Evolutionary conservation across 495 filamentous ascomycete species (phyloP), one percentile per base, ranked within the genome.

Genomic region (Oidiodendron maius): DNA sequence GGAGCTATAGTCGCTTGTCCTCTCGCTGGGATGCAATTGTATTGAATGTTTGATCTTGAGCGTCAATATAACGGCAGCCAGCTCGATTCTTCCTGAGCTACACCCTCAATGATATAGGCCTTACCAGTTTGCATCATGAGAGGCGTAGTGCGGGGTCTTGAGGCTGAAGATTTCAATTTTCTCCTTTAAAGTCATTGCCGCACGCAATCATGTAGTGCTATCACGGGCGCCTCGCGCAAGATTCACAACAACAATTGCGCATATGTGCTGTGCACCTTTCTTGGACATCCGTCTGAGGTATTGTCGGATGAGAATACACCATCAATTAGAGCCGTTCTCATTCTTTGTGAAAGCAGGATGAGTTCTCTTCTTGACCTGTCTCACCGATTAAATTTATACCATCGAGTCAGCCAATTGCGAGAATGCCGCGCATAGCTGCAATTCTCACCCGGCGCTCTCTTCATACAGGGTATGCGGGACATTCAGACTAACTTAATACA

Each of bases 401-500:
- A 78, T 86, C 86, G 86, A 90, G 87, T 90, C 53, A 61, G 54
- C 75, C 74, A 75, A 80, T 77, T 83, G 80, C 75, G 84, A 89
- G 86, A 91, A 95, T 94, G 88, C 81, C 80, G 84, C 81, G 74
- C 76, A 57, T 63, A 77, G 84, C 83, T 82, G 83, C 84, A 90
- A 71, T 91, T 93, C 57, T 87, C 79, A 80, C 82, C 84, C 82
- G 87, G 84, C 86, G 84, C 86, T 84, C 74, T 74, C 72, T 72
- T 69, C 66, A 51, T 74, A 80, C 68, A 67, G 26, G 41, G 66
- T 68, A 76, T 68, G 77, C 72, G 71, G 76, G 82, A 55, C 44
- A 54, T 84, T 76, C 76, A 82, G 78, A 87, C 81, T 75, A 68
- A 75, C 71, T 51, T 71, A 47, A 57, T 53, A 58, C 56, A 63